A percentile compares a stretch with the other conserved stretches of the same genome.
These are phyloP conservation scores for Flaveria ramosissima DNA, from an alignment of 129 eudicot species.

Conservation along the genomic window DNA sequence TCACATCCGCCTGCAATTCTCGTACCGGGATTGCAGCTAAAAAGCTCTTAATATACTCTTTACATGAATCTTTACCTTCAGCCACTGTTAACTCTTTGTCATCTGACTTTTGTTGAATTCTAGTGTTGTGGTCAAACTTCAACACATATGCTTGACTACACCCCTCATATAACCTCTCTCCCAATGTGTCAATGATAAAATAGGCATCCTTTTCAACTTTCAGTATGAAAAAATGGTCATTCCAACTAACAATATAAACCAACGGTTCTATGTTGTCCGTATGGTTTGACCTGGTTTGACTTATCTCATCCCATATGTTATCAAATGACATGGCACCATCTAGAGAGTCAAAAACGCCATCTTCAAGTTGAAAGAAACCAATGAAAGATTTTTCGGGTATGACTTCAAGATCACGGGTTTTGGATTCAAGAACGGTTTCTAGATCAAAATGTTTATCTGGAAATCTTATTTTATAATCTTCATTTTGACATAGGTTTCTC, in stretches of 20 bases:
- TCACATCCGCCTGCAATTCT: conserved; percentile 66
- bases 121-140: conserved; percentile 51
- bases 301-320: conserved; percentile 59
- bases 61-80: conserved; percentile 74
- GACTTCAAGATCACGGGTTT: conserved; percentile 41
- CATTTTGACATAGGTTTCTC: conserved; percentile 56
- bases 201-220: conserved; percentile 57
- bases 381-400: conserved; percentile 53
- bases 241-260: conserved; percentile 69
- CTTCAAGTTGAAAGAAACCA: conserved; percentile 52
- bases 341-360: conserved; percentile 47
- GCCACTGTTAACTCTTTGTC: conserved; percentile 40
- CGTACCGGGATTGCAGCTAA: conserved; percentile 81
- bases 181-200: conserved; percentile 65
- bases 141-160: conserved; percentile 59
- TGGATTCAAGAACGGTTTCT: conserved; percentile 54
- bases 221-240: conserved; percentile 59
- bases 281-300: conserved; percentile 30
- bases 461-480: conserved; percentile 36
- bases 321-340: conserved; percentile 66
- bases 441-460: conserved; percentile 67
- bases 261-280: conserved; percentile 29
- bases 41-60: conserved; percentile 80
- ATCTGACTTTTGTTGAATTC: conserved; percentile 25
- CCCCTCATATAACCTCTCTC: conserved; percentile 71